phyloP scores from a whole-genome alignment of 176 grass and related monocot genomes.

The Ensete ventricosum region DNA sequence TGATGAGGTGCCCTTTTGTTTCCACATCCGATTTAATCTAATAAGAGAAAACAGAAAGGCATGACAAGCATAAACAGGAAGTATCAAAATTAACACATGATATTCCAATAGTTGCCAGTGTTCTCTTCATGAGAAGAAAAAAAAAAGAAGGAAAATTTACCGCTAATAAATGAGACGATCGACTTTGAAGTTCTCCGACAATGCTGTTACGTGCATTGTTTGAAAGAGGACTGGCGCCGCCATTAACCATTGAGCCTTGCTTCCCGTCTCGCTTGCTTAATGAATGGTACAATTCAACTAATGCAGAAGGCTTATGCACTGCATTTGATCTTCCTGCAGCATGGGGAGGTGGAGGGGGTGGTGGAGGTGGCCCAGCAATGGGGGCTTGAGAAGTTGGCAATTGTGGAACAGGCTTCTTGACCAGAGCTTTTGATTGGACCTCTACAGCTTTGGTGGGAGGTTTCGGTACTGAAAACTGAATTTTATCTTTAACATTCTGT shows the following conservation, averaged over 20 bases:
- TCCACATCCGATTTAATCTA: conserved; percentile 73
- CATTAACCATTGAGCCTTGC: conserved; percentile 27
- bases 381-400: neutral
- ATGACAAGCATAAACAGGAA: neutral
- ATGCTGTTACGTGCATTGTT: conserved; percentile 39
- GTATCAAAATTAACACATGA: neutral
- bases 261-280: conserved; percentile 50
- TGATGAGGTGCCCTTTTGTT: conserved; percentile 75
- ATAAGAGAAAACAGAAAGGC: neutral
- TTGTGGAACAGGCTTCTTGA: neutral
- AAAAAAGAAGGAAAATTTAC: conserved; percentile 23
- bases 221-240: conserved; percentile 19
- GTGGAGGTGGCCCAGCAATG: conserved; percentile 17
- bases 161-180: conserved; percentile 66
- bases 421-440: neutral
- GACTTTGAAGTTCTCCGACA: conserved; percentile 81
- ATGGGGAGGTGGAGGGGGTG: conserved; percentile 30
- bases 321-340: conserved; percentile 21
- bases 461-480: neutral
- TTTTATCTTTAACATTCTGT: neutral
- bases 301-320: conserved; percentile 50
- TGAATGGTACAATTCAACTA: conserved; percentile 77
- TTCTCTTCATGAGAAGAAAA: too few species aligned
- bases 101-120: too few species aligned
- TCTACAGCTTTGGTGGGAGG: neutral